Evolutionary conservation across 2,329 filamentous ascomycete species (phyloP), one percentile per base, ranked within the genome.

Genomic region (Phialophora chinensis): DNA sequence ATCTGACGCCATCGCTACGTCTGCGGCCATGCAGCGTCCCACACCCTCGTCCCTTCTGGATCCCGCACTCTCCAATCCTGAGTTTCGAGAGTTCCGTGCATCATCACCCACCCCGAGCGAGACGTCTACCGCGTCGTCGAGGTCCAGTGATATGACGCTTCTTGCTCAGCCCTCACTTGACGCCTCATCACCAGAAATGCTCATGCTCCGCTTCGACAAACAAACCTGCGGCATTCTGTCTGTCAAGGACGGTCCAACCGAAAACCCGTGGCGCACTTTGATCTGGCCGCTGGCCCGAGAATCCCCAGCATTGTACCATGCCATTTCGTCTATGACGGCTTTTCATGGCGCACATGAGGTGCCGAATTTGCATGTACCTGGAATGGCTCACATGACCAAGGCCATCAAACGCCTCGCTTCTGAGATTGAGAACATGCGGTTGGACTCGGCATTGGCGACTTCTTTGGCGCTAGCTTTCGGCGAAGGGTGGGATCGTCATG

Each of bases 241-340:
- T 0, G 83, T 91, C 60, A 91, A 90, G 73, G 88, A 91, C 75
- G 89, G 88, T 0, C 82, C 84, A 6, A 85, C 82, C 1, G 89
- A 91, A 72, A 91, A 91, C 73, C 89, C 89, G 1, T 91, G 89
- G 89, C 83, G 88, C 31, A 90, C 85, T 5, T 79, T 90, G 54
- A 81, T 91, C n/a, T 90, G 88, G 87, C 89, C 89, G 1, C 77
- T 91, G 56, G 87, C 88, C 2, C 83, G 82, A 70, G 82, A 87
- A 56, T 89, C 85, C 3, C 86, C 87, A 1, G 88, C 88, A 2
- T 78, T 91, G 42, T 88, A 87, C 70, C 87, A 91, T 78, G 89
- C 89, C 3, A 84, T 91, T 62, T 85, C 86, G 50, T 88, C 88
- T 3, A 85, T 91, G 82, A 88, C 89, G 1, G 88, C 88, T 1